These are phyloP conservation scores for Thalassia testudinum DNA, from an alignment of 116 monocot species.

Conservation along the genomic window DNA sequence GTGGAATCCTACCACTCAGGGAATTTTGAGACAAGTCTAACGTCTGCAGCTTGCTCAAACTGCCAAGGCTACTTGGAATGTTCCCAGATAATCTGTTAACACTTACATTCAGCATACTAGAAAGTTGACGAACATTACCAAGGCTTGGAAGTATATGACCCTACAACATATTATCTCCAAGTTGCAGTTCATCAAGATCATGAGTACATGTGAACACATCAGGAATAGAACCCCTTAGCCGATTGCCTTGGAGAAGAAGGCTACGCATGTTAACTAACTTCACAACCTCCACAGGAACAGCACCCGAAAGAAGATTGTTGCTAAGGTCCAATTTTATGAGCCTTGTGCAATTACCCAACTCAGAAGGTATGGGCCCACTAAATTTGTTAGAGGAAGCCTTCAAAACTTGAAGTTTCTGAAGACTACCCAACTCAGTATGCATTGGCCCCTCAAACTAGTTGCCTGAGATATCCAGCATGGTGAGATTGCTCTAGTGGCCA, in stretches of 20 bases:
- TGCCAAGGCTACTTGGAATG: constrained; percentile 36
- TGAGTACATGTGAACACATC: constrained; percentile 44
- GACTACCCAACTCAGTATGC: constrained; percentile 29
- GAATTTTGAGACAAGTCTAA: constrained; percentile 62
- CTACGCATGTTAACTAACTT: constrained; percentile 20
- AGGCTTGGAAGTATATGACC: constrained; percentile 45
- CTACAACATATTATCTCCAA: constrained; percentile 51
- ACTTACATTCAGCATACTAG: constrained; percentile 35
- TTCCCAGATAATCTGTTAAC: constrained; percentile 32
- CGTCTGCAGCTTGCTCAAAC: constrained; percentile 41
- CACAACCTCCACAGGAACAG: constrained; percentile 27
- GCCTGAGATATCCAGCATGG: constrained; percentile 57
- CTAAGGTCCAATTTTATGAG: constrained; percentile 41
- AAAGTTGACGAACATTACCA: constrained; percentile 51
- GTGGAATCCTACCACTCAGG: constrained; percentile 50
- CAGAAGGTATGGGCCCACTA: constrained; percentile 35
- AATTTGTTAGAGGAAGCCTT: constrained; percentile 33
- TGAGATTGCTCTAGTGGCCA: constrained; percentile 32
- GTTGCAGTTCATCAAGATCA: constrained; percentile 39
- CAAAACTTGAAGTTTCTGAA: constrained; percentile 34
- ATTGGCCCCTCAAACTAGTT: constrained; percentile 23
- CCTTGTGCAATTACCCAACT: constrained; percentile 37
- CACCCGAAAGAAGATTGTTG: constrained; percentile 41
- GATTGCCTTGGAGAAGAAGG: constrained; percentile 42
- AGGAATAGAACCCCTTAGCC: constrained; percentile 34